A percentile compares a stretch with the other conserved stretches of the same genome.
phyloP scores from a whole-genome alignment of 2,329 filamentous ascomycete species.

The Verticillium alfalfae region DNA sequence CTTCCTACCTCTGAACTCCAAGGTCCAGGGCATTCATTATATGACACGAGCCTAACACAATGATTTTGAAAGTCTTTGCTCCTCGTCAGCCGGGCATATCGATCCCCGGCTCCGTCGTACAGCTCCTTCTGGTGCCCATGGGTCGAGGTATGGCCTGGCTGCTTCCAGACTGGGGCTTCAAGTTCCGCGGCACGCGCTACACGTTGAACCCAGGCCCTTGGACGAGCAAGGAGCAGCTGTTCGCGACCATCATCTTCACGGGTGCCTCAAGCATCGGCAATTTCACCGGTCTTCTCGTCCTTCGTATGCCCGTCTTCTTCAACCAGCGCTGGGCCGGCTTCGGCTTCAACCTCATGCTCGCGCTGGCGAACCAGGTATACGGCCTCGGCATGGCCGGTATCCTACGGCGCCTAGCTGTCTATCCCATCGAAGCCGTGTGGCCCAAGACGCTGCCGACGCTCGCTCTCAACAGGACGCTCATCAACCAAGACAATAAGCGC shows the following conservation, averaged over 20 bases:
- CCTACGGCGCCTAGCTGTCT: constrained; percentile 26
- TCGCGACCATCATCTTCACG: constrained; percentile 29
- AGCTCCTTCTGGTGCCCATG: constrained; percentile 41
- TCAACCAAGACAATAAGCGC: constrained; percentile 22
- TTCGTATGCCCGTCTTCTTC: constrained; percentile 22
- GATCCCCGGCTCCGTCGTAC: constrained; percentile 29
- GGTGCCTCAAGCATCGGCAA: constrained; percentile 18
- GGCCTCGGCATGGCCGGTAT: constrained; percentile 25
- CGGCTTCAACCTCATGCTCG: constrained; percentile 22
- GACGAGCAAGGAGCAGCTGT: constrained; percentile 37
- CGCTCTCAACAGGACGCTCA: constrained; percentile 25
- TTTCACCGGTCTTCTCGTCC: constrained; percentile 19
- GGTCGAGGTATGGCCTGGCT: constrained; percentile 33
- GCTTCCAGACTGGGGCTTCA: constrained; percentile 39
- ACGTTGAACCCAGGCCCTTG: constrained; percentile 35
- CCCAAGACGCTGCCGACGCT: constrained; percentile 24
- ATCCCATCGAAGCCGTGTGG: constrained; percentile 26
- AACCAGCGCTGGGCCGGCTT: constrained; percentile 22
- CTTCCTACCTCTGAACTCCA: constrained; percentile 13
- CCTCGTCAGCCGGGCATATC: constrained; percentile 10
- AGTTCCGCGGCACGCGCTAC: constrained; percentile 22
- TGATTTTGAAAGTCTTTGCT: not conserved
- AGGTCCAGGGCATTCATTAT: constrained; percentile 23
- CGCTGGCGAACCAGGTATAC: constrained; percentile 24
- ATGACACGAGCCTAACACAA: not conserved